These are phyloP conservation scores for Phoma sp. DNA, from an alignment of 2,329 filamentous ascomycete species.

Conservation along the genomic window DNA sequence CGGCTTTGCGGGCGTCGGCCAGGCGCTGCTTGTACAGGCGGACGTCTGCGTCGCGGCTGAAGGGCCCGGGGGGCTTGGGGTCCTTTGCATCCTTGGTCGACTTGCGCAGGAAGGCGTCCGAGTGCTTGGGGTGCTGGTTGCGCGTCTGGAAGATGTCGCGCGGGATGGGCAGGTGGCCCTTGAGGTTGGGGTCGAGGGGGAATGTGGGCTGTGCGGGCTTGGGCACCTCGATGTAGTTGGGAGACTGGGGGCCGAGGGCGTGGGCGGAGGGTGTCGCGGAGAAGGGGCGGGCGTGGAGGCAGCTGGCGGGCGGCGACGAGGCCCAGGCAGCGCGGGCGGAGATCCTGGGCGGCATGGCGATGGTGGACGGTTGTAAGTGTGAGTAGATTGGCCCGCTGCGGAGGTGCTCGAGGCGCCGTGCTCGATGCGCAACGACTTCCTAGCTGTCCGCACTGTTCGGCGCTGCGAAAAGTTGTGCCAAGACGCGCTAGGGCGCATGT, in stretches of 20 bases:
- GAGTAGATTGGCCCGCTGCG: neutral
- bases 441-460: too few relatives aligned
- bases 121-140: conserved; percentile 59
- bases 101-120: conserved; percentile 64
- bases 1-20: conserved; percentile 72
- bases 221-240: conserved; percentile 84
- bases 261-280: conserved; percentile 56
- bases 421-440: too few relatives aligned
- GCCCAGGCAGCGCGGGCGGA: conserved; percentile 47
- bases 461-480: conserved; percentile 34
- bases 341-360: conserved; percentile 50
- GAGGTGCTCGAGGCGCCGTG: neutral
- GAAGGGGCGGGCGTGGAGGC: conserved; percentile 27
- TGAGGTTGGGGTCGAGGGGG: conserved; percentile 59
- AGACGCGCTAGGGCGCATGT: conserved; percentile 18
- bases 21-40: conserved; percentile 74
- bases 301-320: conserved; percentile 20
- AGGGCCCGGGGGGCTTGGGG: conserved; percentile 42
- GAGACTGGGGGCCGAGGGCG: conserved; percentile 80
- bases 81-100: conserved; percentile 63
- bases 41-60: conserved; percentile 55
- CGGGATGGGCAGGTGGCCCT: conserved; percentile 83
- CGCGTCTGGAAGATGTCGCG: conserved; percentile 73
- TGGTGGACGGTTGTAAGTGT: too few relatives aligned
- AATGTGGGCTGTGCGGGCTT: conserved; percentile 73